Conservation (phyloP, 75 land plant genomes). For the Larix kaempferi region DNA sequence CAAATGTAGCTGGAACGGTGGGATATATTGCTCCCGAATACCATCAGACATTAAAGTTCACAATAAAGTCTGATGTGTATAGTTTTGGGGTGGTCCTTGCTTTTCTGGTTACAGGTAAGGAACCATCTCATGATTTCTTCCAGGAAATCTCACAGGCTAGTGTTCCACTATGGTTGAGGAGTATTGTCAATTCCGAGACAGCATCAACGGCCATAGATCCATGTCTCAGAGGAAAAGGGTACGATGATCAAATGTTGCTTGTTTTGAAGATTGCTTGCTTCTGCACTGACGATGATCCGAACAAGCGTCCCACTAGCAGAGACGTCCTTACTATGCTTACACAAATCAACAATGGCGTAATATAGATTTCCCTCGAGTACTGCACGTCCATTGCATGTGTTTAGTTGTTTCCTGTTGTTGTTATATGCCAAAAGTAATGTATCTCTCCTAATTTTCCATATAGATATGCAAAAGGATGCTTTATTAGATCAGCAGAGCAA, state of each 20-base stretch:
- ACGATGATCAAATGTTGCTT: conserved; percentile 71
- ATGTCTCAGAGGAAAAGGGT: conserved; percentile 47
- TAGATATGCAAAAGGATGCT: too few relatives aligned
- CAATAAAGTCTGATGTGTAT: conserved; percentile 78
- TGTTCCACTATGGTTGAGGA: conserved; percentile 59
- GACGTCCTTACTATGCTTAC: conserved; percentile 70
- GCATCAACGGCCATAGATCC: conserved; percentile 54
- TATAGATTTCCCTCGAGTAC: too few relatives aligned
- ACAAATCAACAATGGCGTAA: conserved; percentile 27
- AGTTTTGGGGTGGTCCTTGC: conserved; percentile 79
- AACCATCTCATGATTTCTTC: conserved; percentile 67
- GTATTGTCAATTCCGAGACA: conserved; percentile 25
- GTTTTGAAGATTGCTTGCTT: conserved; percentile 81
- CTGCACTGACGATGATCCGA: conserved; percentile 72
- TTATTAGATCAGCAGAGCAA: too few relatives aligned
- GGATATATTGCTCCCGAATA: conserved; percentile 97
- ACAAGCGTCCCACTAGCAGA: conserved; percentile 68
- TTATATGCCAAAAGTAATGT: too few relatives aligned
- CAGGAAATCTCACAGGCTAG: conserved; percentile 53
- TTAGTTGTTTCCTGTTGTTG: too few relatives aligned
- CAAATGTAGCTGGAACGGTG: conserved; percentile 80
- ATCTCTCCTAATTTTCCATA: too few relatives aligned
- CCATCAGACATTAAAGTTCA: conserved; percentile 79
- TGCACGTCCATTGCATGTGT: too few relatives aligned
- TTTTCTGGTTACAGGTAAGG: conserved; percentile 60